Base-by-base conservation (phyloP, 2,329 filamentous ascomycete species). In the Fusarium sp. region DNA sequence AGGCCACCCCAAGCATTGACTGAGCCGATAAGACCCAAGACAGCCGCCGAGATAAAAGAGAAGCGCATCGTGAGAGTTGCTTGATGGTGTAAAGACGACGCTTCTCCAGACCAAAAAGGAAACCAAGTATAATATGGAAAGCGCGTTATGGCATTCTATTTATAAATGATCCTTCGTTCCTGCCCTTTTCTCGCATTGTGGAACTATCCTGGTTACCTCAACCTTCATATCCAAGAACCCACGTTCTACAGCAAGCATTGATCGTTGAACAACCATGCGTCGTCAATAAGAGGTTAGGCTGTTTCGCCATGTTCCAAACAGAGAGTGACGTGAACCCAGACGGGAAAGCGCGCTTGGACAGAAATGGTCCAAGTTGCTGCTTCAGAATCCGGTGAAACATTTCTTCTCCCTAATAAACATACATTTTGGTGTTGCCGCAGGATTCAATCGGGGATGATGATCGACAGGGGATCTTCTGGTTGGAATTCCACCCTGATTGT, bases 1-100 rank as follows among this genome's bases (percentile, higher is more conserved):
- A 73, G 58, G 5, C 72, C 74, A 12, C 65, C 54, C 32, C 72
- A 57, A 52, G 67, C 74, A 44, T 52, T 57, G 40, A 49, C 69
- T 16, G 63, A 64, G 25, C 62, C 44, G 20, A 62, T 41, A 20
- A 75, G 41, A 52, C 73, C 60, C n/a, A 74, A 29, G 25, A 75
- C 40, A 34, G 61, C 56, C 25, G 61, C 45, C 7, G 65, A 65
- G 51, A 75, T 16, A 29, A 47, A 59, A 16, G 60, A 74, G 52
- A 74, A 70, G 25, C 65, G 61, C 74, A 75, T 75, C 16, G 6
- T 62, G 37, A 27, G 8, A 4, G 18, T 45, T 27, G 11, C 52
- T 46, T 47, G 45, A 42, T 32, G 44, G 37, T 45, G 52, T 25
- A 61, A 16, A 29, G 18, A 40, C 47, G n/a, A 29, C 30, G n/a